A percentile compares a stretch with the other conserved stretches of the same genome.
These are phyloP conservation scores for Emiliania huxleyi DNA, from an alignment of 78 protist genomes.

Conservation along the genomic window DNA sequence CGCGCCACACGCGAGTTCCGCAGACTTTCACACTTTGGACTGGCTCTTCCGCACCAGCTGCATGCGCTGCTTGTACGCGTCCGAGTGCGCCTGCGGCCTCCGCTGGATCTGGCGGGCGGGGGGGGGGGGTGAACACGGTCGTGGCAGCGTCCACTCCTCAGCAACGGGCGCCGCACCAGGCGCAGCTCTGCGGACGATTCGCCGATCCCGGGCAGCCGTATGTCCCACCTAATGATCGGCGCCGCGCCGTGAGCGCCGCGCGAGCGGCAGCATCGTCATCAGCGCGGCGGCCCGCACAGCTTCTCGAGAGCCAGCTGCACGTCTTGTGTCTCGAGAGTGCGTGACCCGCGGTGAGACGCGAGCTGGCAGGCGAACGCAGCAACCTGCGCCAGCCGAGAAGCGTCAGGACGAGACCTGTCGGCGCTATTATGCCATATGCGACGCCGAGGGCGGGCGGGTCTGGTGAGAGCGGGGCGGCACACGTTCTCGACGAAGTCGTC, in stretches of 20 bases:
- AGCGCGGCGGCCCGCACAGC: neutral
- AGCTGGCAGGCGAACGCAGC: neutral
- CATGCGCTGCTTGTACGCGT: neutral
- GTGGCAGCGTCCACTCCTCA: too few relatives aligned
- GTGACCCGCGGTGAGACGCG: neutral
- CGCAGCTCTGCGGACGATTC: neutral
- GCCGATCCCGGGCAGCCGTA: neutral
- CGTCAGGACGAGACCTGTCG: too few relatives aligned
- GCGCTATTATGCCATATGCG: too few relatives aligned
- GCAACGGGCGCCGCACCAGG: too few relatives aligned
- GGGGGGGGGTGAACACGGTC: too few relatives aligned
- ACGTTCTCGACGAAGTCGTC: neutral
- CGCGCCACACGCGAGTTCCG: too few relatives aligned
- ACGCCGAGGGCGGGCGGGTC: too few relatives aligned
- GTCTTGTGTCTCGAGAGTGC: neutral
- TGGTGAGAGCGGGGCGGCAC: neutral
- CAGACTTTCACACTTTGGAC: too few relatives aligned
- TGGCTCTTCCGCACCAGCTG: neutral
- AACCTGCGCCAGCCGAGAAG: neutral
- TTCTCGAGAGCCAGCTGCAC: neutral
- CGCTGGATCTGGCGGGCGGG: too few relatives aligned
- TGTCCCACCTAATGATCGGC: neutral
- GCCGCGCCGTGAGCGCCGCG: neutral
- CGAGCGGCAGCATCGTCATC: neutral
- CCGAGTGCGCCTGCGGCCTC: neutral